These are phyloP conservation scores for Epichloe amarillans DNA, from an alignment of 2,329 filamentous ascomycete genomes.

Conservation along the genomic window DNA sequence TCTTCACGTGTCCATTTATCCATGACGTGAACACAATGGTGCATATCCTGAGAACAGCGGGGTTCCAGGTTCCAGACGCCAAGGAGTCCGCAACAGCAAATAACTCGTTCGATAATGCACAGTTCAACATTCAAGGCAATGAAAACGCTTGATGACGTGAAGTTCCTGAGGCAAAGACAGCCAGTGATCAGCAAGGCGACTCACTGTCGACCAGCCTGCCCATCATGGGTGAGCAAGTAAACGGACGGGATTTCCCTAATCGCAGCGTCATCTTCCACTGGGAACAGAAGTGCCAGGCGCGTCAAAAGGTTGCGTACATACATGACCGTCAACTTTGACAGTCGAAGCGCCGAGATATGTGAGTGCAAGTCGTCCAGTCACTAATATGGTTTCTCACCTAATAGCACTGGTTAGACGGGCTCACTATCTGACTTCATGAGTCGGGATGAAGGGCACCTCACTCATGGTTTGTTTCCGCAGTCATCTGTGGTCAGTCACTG, in stretches of 20 bases:
- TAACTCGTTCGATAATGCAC: background rate
- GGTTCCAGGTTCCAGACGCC: background rate
- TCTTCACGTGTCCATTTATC: background rate
- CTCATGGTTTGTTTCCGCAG: background rate
- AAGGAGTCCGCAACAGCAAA: background rate
- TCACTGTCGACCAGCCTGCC: background rate
- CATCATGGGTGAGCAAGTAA: background rate
- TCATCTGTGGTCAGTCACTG: background rate
- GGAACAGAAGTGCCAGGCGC: background rate
- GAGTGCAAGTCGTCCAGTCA: background rate
- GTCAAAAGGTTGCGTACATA: background rate
- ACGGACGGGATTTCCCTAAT: background rate
- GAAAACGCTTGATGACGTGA: background rate
- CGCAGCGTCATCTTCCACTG: background rate
- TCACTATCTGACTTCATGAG: background rate
- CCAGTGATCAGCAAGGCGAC: no score
- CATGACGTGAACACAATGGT: background rate
- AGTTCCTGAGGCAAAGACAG: no score
- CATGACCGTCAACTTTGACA: background rate
- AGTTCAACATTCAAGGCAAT: background rate
- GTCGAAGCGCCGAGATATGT: background rate
- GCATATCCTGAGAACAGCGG: background rate
- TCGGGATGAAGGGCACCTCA: background rate
- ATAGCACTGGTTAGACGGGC: background rate
- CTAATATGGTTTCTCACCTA: background rate